Evolutionary conservation across 2,329 filamentous ascomycete genomes (phyloP).

Genomic region (Xylaria sp.): DNA sequence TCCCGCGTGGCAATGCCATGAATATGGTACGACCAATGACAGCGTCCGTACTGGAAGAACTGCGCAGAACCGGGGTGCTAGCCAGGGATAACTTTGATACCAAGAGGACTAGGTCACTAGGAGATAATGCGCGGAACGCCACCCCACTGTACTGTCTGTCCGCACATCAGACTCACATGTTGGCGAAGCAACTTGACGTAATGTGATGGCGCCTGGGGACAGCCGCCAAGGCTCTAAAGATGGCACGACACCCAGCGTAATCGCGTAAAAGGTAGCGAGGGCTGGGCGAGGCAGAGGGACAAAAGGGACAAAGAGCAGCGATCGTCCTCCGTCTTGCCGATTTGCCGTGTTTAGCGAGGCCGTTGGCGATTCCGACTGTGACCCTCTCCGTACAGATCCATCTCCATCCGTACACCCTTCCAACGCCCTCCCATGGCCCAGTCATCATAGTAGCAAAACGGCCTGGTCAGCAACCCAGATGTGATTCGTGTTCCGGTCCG

Average conservation of each 20-base stretch:
- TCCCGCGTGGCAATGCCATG: conserved; percentile 24
- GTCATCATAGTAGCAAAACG: background rate
- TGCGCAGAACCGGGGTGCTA: conserved; percentile 1
- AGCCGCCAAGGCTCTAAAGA: conserved; percentile 42
- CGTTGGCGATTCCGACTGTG: conserved; percentile 22
- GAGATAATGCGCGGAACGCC: conserved; percentile 24
- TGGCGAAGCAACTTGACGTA: conserved; percentile 38
- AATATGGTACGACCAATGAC: conserved; percentile 22
- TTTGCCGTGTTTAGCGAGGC: conserved; percentile 32
- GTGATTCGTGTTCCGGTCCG: conserved; percentile 4
- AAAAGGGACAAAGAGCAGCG: background rate
- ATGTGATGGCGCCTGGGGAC: conserved; percentile 39
- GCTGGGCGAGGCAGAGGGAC: background rate
- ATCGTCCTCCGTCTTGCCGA: conserved; percentile 26
- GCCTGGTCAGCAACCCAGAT: conserved; percentile 3
- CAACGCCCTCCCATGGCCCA: background rate
- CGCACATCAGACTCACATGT: too few relatives aligned
- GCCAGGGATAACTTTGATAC: conserved; percentile 1
- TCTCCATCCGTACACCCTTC: too few relatives aligned
- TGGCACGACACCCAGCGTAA: background rate
- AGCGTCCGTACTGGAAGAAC: conserved; percentile 4
- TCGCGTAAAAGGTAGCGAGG: background rate
- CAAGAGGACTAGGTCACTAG: conserved; percentile 6
- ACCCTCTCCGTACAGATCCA: conserved; percentile 9
- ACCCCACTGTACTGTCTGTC: conserved; percentile 16